Evolutionary conservation across 2,329 filamentous ascomycete genomes (phyloP).

Genomic region (Trichoderma polysporum): DNA sequence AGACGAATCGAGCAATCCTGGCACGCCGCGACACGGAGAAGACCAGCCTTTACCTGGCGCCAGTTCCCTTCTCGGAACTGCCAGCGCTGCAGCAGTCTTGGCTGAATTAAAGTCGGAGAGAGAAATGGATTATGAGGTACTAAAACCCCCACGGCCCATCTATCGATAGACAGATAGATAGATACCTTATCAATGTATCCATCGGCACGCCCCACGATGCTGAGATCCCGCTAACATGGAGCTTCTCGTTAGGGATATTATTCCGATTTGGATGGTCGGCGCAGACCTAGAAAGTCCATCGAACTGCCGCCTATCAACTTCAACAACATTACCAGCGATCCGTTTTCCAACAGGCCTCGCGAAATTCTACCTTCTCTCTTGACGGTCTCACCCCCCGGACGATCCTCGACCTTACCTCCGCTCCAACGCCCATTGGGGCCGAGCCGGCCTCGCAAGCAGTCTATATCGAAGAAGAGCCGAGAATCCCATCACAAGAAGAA

Average conservation of each 20-base stretch:
- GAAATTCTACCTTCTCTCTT: conserved; percentile 83
- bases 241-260: conserved; percentile 57
- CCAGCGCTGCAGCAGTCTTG: conserved; percentile 78
- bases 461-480: conserved; percentile 75
- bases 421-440: conserved; percentile 72
- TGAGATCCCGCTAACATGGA: neutral
- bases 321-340: conserved; percentile 67
- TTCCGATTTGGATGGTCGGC: conserved; percentile 67
- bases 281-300: conserved; percentile 65
- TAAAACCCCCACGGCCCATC: conserved; percentile 27
- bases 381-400: conserved; percentile 76
- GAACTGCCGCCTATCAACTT: conserved; percentile 70
- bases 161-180: conserved; percentile 32
- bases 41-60: conserved; percentile 56
- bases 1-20: conserved; percentile 65
- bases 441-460: conserved; percentile 78
- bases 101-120: conserved; percentile 78
- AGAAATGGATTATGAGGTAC: conserved; percentile 74
- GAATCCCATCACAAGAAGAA: conserved; percentile 70
- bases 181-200: conserved; percentile 11
- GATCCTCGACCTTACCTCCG: conserved; percentile 84
- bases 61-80: conserved; percentile 53
- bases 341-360: conserved; percentile 63
- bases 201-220: neutral
- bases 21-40: conserved; percentile 67